Conservation (phyloP, 2,329 filamentous ascomycete species). For the Ascochyta pisi region DNA sequence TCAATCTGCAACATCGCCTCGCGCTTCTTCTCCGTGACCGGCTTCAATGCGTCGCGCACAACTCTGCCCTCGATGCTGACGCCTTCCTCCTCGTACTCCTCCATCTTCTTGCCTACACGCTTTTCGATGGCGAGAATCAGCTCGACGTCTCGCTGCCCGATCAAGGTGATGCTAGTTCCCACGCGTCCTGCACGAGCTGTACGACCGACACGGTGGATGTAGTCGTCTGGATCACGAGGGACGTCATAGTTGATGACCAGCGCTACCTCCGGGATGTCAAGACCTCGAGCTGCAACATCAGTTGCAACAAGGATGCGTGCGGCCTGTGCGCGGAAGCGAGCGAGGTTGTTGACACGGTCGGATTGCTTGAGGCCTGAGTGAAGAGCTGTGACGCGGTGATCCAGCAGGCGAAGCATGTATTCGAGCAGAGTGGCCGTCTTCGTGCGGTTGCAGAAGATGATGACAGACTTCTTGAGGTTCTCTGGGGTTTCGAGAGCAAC, state of each 20-base stretch:
- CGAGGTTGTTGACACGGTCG: constrained; percentile 85
- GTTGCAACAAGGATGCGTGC: constrained; percentile 92
- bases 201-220: constrained; percentile 94
- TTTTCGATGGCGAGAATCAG: constrained; percentile 89
- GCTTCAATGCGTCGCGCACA: constrained; percentile 81
- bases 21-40: constrained; percentile 94
- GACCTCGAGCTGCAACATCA: constrained; percentile 90
- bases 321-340: constrained; percentile 86
- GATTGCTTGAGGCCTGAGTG: constrained; percentile 87
- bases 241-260: constrained; percentile 96
- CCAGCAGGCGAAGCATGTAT: constrained; percentile 82
- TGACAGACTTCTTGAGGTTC: constrained; percentile 78
- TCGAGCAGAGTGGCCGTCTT: constrained; percentile 88
- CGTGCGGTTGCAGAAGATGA: constrained; percentile 95
- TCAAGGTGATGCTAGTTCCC: constrained; percentile 84
- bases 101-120: constrained; percentile 81
- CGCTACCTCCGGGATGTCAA: constrained; percentile 92
- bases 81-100: constrained; percentile 83
- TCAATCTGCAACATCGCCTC: constrained; percentile 91
- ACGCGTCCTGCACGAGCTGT: constrained; percentile 88
- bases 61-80: constrained; percentile 95
- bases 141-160: constrained; percentile 91
- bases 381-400: constrained; percentile 88
- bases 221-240: constrained; percentile 94
- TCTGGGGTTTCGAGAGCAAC: constrained; percentile 76